A percentile compares a stretch with the other conserved stretches of the same genome.
phyloP scores from a whole-genome alignment of 1,284 basidiomycete species.

The Cronartium quercuum region DNA sequence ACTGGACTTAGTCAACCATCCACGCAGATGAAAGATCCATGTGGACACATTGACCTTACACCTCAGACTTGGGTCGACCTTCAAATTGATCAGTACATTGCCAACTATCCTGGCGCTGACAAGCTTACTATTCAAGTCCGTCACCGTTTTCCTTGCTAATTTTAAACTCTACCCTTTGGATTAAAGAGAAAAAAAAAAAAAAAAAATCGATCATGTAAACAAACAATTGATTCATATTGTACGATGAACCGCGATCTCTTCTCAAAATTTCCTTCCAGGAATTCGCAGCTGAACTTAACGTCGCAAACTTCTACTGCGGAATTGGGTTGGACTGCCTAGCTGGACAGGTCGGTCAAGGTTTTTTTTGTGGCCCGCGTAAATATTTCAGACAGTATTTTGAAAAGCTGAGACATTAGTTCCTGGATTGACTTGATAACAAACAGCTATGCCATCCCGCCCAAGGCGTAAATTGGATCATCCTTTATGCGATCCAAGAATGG shows the following conservation, averaged over 20 bases:
- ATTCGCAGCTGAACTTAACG: conserved; percentile 18
- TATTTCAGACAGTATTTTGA: not conserved
- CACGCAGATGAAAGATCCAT: not conserved
- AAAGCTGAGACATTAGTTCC: not conserved
- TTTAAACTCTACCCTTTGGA: not conserved
- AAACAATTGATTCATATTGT: not conserved
- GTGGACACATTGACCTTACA: not conserved
- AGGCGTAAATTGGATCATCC: conserved; percentile 36
- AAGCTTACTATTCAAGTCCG: conserved; percentile 13
- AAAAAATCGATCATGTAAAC: not conserved
- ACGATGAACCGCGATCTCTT: not conserved
- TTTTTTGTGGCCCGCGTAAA: not conserved
- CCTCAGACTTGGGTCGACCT: conserved; percentile 23
- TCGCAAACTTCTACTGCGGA: conserved; percentile 19
- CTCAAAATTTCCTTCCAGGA: not conserved
- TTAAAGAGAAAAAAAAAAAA: not conserved
- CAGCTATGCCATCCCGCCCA: conserved; percentile 33
- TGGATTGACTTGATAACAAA: not conserved
- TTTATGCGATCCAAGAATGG: conserved; percentile 39
- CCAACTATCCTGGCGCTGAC: conserved; percentile 19
- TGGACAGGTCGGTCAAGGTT: not conserved
- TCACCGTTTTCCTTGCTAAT: not conserved
- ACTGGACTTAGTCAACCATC: not conserved
- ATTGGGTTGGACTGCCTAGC: conserved; percentile 16
- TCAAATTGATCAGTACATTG: conserved; percentile 12